Base-by-base conservation (phyloP, 163 green algal species). In the Scenedesmus sp. region DNA sequence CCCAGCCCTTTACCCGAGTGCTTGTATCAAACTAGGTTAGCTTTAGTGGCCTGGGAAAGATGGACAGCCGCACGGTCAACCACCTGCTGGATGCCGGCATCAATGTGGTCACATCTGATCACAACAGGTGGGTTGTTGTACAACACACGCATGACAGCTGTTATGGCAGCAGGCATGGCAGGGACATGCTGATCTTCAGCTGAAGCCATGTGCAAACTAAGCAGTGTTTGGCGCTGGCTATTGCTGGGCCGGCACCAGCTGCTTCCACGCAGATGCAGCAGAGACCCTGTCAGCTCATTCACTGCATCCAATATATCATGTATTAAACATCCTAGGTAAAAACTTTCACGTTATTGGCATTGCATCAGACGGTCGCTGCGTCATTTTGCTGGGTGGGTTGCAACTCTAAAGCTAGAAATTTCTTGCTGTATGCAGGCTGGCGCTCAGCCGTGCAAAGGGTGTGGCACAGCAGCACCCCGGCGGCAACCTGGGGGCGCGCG, bases 11-110 rank as follows among this genome's bases (percentile, higher is more conserved):
- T 15, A 49, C 10, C 72, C 5, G 72, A n/a, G 5, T 81, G 33
- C 9, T 44, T 26, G 0, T 49, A 13, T 13, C 40, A 13, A 33
- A 16, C 10, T 83, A 93, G 90, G 56, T 97, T 15, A 94, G 95
- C 26, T 97, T 96, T 80, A 93, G 96, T 72, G 95, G 95, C 24
- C 84, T 97, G 12, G 95, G 95, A 12, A 91, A 93, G n/a, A 96
- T 97, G 95, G 95, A 94, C 9, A 86, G 68, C 0, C 84, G 87
- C 35, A 96, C 96, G 95, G 94, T 91, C 30, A 83, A 89, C 18
- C 93, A 95, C 68, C 89, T 96, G 46, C 44, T 93, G 1, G 85
- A 93, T 15, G 81, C 65, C 13, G 94, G 94, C 56, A 61, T 5
- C 0, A 81, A 42, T 5, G 78, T 91, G 4, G 87, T 91, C 0